A percentile compares a stretch with the other conserved stretches of the same genome.
Evolutionary conservation across 2,329 filamentous ascomycete genomes (phyloP).

Genomic region (Aspergillus calidoustus): DNA sequence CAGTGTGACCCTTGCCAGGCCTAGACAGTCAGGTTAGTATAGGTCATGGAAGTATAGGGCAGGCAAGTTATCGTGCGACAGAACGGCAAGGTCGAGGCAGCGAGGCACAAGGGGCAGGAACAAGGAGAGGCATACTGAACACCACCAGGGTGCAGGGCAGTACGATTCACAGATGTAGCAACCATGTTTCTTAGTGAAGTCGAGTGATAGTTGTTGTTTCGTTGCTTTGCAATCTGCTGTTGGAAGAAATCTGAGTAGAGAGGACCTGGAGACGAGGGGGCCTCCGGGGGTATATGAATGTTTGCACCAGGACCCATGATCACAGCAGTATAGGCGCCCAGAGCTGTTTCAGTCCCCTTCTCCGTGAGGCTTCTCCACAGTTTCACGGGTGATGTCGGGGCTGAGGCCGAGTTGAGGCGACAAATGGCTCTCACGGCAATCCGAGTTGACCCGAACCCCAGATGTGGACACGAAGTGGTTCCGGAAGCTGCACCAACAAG

Average conservation of each 20-base stretch:
- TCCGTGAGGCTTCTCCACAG: constrained; percentile 44
- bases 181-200: constrained; percentile 59
- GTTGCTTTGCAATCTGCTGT: constrained; percentile 62
- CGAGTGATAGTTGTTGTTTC: constrained; percentile 63
- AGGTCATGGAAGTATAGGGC: neutral
- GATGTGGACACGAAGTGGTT: constrained; percentile 33
- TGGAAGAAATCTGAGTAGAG: constrained; percentile 60
- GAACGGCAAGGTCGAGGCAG: constrained; percentile 21
- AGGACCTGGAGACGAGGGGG: constrained; percentile 52
- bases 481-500: constrained; percentile 30
- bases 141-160: constrained; percentile 85
- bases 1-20: constrained; percentile 86
- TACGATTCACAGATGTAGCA: constrained; percentile 78
- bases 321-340: constrained; percentile 14
- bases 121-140: constrained; percentile 70
- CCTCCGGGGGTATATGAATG: constrained; percentile 50
- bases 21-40: constrained; percentile 51
- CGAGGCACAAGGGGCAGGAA: neutral
- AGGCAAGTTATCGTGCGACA: neutral
- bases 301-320: constrained; percentile 41
- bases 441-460: constrained; percentile 41
- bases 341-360: constrained; percentile 21
- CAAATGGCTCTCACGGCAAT: constrained; percentile 30
- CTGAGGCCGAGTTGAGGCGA: constrained; percentile 28
- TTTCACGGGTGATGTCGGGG: constrained; percentile 47